Base-by-base conservation (phyloP, 208 protist species). In the Acanthamoeba royreba region DNA sequence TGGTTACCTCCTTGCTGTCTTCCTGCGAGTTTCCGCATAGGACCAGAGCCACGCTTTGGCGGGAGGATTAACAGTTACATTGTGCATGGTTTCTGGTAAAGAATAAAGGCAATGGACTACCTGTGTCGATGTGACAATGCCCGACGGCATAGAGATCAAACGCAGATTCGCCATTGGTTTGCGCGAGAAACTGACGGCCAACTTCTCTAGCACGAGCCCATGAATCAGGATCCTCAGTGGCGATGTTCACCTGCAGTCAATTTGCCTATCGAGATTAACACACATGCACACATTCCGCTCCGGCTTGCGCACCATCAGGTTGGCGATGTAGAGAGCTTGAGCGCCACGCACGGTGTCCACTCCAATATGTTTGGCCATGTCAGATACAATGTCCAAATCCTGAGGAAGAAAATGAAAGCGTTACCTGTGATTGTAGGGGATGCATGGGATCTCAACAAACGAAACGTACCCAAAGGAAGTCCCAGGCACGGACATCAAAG, bases 101-200 rank as follows among this genome's bases (percentile, higher is more conserved):
- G 13, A 40, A 72, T n/a, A 28, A 38, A 47, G 43, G 1, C 11
- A 17, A 42, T 19, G 19, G 8, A 47, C 22, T 19, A 95, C 93
- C 95, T 9, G 94, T 95, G 58, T 96, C 96, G 55, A 97, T 97
- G 72, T 97, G 96, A 47, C 96, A 97, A 61, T 96, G 93, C 0
- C 96, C 96, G 15, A 96, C 74, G 4, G 95, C 93, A 19, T 22
- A 69, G 0, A 97, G 42, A 7, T 28, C 58, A 31, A 91, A 83
- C 43, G 55, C 66, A 1, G 52, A 40, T 11, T 96, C 92, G 11
- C 93, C 87, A 88, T 96, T 97, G 0, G 66, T 40, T 25, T 89
- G 25, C 35, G n/a, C 19, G n/a, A 97, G 85, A 42, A 96, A 97
- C 53, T 90, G 79, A 13, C 88, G 43, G 1, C 92, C 85, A 0